phyloP scores from a whole-genome alignment of 2,329 filamentous ascomycete species.

The Cladophialophora yegresii region DNA sequence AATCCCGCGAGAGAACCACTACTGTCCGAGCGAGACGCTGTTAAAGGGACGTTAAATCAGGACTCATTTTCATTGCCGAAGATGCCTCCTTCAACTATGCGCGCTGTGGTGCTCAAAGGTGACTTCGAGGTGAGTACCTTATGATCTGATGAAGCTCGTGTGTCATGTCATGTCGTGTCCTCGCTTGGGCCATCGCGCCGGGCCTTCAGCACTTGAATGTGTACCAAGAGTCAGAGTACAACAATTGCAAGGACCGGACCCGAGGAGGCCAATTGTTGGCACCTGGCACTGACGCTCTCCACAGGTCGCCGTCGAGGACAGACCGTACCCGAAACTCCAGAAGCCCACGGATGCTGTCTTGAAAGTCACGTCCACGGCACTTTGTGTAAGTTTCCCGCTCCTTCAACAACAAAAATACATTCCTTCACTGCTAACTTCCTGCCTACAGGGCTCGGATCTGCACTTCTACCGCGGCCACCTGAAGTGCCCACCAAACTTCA shows the following conservation, averaged over 20 bases:
- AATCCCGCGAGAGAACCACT: too few species aligned
- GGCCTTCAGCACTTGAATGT: not conserved
- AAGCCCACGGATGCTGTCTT: slow-evolving; percentile 54
- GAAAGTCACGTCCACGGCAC: slow-evolving; percentile 39
- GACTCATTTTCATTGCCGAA: not conserved
- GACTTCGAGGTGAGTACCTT: slow-evolving; percentile 34
- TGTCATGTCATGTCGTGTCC: not conserved
- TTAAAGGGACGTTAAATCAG: not conserved
- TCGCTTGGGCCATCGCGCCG: not conserved
- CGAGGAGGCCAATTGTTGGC: not conserved
- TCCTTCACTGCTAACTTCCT: not conserved
- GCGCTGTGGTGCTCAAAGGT: slow-evolving; percentile 36
- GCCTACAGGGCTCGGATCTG: slow-evolving; percentile 55
- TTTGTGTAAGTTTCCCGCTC: slow-evolving; percentile 28
- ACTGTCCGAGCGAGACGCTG: not conserved
- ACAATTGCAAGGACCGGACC: not conserved
- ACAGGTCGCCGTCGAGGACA: slow-evolving; percentile 47
- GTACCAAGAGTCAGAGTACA: not conserved
- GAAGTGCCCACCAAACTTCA: slow-evolving; percentile 49
- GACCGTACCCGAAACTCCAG: slow-evolving; percentile 48
- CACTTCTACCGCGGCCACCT: slow-evolving; percentile 60
- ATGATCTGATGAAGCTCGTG: not conserved
- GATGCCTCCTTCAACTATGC: slow-evolving; percentile 36
- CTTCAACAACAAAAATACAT: too few species aligned
- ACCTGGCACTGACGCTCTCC: not conserved